A percentile compares a stretch with the other conserved stretches of the same genome.
Evolutionary conservation across 495 filamentous ascomycete genomes (phyloP).

Genomic region (Annulohypoxylon bovei): DNA sequence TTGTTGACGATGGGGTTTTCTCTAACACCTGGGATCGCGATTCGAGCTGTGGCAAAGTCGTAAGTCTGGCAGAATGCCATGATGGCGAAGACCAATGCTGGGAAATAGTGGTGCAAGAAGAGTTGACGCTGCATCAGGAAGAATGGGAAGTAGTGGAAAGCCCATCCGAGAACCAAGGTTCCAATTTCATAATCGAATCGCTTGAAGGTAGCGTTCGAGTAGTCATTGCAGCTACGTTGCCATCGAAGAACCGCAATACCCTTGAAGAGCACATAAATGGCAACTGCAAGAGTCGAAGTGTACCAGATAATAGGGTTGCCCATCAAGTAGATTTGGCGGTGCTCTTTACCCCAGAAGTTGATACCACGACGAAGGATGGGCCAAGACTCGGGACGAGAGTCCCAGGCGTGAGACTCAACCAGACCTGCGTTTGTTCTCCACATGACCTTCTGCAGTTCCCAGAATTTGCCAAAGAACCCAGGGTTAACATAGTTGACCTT

Average conservation of each 20-base stretch:
- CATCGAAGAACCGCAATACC: constrained; percentile 87
- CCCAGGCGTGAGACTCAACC: constrained; percentile 96
- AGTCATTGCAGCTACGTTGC: constrained; percentile 92
- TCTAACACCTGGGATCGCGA: constrained; percentile 71
- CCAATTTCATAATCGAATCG: constrained; percentile 98
- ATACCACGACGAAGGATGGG: constrained; percentile 93
- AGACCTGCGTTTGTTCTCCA: constrained; percentile 98
- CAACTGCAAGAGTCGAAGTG: constrained; percentile 83
- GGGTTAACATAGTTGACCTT: constrained; percentile 95
- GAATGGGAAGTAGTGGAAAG: constrained; percentile 97
- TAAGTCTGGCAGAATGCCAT: constrained; percentile 87
- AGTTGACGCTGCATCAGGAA: constrained; percentile 97
- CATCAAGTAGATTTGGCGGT: constrained; percentile 95
- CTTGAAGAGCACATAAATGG: constrained; percentile 83
- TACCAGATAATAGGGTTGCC: constrained; percentile 98
- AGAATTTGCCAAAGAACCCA: constrained; percentile 98
- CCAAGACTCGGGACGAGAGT: constrained; percentile 94
- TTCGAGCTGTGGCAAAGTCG: constrained; percentile 80
- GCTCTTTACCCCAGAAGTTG: constrained; percentile 97
- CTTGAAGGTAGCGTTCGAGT: constrained; percentile 81
- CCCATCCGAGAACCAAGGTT: constrained; percentile 89
- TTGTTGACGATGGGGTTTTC: constrained; percentile 79
- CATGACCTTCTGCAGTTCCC: constrained; percentile 99
- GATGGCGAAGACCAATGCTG: constrained; percentile 93
- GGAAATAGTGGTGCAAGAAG: constrained; percentile 97